Percentiles rank a stretch among this genome's conserved stretches.
These are phyloP conservation scores for Vanderwaltozyma tropicalis DNA, from an alignment of 805 yeast genomes.

Conservation along the genomic window DNA sequence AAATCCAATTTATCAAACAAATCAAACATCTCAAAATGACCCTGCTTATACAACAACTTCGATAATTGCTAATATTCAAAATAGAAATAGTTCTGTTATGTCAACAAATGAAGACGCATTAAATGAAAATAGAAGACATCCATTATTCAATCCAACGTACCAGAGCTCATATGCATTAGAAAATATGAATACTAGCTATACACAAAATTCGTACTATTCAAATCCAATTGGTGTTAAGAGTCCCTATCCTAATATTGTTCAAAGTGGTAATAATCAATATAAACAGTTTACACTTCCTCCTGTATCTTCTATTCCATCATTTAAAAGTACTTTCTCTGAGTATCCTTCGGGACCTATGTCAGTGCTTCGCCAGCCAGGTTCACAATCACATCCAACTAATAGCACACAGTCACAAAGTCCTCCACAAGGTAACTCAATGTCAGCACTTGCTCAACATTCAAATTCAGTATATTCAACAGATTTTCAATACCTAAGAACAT, in stretches of 20 bases:
- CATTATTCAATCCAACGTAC: not conserved
- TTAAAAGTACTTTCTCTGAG: not conserved
- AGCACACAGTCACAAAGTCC: too few relatives aligned
- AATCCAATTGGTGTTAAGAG: not conserved
- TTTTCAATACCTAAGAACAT: too few relatives aligned
- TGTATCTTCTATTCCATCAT: conserved; percentile 24
- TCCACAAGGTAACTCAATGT: too few relatives aligned
- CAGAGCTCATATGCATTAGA: not conserved
- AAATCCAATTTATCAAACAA: too few relatives aligned
- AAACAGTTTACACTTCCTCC: conserved; percentile 3
- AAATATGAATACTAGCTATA: not conserved
- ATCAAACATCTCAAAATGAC: too few relatives aligned
- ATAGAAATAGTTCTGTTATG: conserved; percentile 1
- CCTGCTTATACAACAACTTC: conserved; percentile 1
- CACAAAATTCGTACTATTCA: not conserved
- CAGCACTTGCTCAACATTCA: too few relatives aligned
- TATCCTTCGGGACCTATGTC: not conserved
- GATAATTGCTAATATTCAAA: not conserved
- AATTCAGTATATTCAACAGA: too few relatives aligned
- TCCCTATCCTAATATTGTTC: not conserved
- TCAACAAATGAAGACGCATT: not conserved
- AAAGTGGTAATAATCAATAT: not conserved
- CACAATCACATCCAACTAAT: not conserved
- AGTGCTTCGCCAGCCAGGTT: not conserved
- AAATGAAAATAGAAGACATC: not conserved